Percentiles rank a stretch among this genome's conserved stretches.
Evolutionary conservation across 306 rosid genomes (phyloP).

Genomic region (Mimosa bimucronata): DNA sequence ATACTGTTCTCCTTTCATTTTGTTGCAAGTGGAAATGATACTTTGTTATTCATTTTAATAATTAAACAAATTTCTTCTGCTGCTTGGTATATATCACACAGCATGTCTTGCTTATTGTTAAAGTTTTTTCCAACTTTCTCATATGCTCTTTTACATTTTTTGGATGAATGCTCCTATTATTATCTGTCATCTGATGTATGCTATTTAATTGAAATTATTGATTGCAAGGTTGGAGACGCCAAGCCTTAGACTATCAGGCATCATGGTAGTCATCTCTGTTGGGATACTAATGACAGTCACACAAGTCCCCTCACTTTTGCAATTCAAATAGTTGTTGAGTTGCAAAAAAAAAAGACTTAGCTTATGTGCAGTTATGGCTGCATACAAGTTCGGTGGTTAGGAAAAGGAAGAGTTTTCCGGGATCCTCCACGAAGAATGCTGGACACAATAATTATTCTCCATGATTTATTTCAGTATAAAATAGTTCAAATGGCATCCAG

Average conservation of each 20-base stretch:
- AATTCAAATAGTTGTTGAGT: conserved; percentile 33
- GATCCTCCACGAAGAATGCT: not conserved
- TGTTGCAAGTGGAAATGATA: not conserved
- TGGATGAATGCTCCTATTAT: not conserved
- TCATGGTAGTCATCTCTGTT: conserved; percentile 73
- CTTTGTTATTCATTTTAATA: not conserved
- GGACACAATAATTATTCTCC: conserved; percentile 4
- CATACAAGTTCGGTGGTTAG: not conserved
- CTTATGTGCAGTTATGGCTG: conserved; percentile 11
- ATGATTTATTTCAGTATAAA: conserved; percentile 22
- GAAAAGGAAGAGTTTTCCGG: conserved; percentile 4
- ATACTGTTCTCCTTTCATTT: not conserved
- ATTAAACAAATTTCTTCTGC: not conserved
- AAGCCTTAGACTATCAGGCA: conserved; percentile 83
- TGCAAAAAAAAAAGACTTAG: conserved; percentile 14
- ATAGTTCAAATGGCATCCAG: not conserved
- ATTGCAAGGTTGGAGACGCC: conserved; percentile 88
- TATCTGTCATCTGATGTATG: conserved; percentile 32
- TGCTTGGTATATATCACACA: not conserved
- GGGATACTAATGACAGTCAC: conserved; percentile 94
- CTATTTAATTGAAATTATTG: conserved; percentile 39
- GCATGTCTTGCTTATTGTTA: conserved; percentile 5
- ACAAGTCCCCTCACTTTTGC: not conserved
- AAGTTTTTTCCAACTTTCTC: conserved; percentile 4
- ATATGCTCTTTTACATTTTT: conserved; percentile 1